A percentile compares a stretch with the other conserved stretches of the same genome.
These are phyloP conservation scores for Phalaenopsis equestris DNA, from an alignment of 106 monocot species.

Conservation along the genomic window DNA sequence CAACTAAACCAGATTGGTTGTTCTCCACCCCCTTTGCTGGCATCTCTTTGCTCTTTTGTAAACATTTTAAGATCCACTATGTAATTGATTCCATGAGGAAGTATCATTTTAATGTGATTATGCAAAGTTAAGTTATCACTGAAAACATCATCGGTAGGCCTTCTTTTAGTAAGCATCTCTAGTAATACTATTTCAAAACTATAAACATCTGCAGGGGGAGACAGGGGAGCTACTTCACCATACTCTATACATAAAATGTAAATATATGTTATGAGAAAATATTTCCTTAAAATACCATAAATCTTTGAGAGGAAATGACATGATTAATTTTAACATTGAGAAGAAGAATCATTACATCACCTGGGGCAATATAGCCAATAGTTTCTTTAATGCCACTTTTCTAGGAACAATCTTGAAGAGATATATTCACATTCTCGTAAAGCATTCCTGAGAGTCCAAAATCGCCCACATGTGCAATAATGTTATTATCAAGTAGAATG, in stretches of 20 bases:
- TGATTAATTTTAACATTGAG: not conserved
- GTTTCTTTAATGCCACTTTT: no score
- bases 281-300: no score
- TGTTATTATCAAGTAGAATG: no score
- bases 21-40: not conserved
- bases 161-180: slow-evolving; percentile 14
- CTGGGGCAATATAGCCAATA: not conserved
- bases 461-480: no score
- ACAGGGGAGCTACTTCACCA: not conserved
- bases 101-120: not conserved
- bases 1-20: no score
- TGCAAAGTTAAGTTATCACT: not conserved
- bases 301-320: not conserved
- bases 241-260: slow-evolving; percentile 1
- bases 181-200: not conserved
- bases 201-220: not conserved
- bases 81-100: not conserved
- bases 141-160: slow-evolving; percentile 13
- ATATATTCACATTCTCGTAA: no score
- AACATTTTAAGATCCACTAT: slow-evolving; percentile 1
- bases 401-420: no score
- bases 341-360: not conserved
- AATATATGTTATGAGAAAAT: not conserved
- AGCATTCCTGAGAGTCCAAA: no score
- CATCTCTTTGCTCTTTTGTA: not conserved